These are phyloP conservation scores for Backusella mclennaniae DNA, from an alignment of 192 early-diverging fungal genomes.

Conservation along the genomic window DNA sequence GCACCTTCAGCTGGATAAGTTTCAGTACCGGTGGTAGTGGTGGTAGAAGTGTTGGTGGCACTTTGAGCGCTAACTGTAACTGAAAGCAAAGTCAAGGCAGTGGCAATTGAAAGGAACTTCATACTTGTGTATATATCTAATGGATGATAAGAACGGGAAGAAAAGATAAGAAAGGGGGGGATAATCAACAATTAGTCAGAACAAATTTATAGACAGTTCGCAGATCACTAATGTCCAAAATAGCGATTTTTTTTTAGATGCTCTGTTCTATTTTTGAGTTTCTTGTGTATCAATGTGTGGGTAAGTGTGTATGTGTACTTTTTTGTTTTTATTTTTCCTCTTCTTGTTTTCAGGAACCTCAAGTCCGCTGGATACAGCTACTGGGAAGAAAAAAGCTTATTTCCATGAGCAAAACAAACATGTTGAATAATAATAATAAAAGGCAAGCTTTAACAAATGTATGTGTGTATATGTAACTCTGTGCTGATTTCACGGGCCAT, in stretches of 20 bases:
- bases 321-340: neutral
- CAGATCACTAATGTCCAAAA: slow-evolving; percentile 8
- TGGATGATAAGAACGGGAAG: neutral
- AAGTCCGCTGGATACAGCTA: neutral
- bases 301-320: neutral
- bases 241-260: neutral
- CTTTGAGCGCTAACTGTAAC: neutral
- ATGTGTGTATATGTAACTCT: neutral
- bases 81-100: slow-evolving; percentile 5
- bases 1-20: slow-evolving; percentile 30
- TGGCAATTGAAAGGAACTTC: neutral
- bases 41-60: neutral
- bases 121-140: neutral
- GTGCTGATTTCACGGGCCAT: neutral
- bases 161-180: neutral
- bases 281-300: neutral
- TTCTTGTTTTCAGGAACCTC: neutral
- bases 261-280: neutral
- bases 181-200: neutral
- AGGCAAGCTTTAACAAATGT: neutral
- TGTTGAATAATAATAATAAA: neutral
- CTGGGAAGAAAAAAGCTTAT: neutral
- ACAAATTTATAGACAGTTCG: slow-evolving; percentile 1
- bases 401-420: neutral
- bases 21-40: slow-evolving; percentile 26